phyloP scores from a whole-genome alignment of 306 rosid species.

The Lathyrus oleraceus region DNA sequence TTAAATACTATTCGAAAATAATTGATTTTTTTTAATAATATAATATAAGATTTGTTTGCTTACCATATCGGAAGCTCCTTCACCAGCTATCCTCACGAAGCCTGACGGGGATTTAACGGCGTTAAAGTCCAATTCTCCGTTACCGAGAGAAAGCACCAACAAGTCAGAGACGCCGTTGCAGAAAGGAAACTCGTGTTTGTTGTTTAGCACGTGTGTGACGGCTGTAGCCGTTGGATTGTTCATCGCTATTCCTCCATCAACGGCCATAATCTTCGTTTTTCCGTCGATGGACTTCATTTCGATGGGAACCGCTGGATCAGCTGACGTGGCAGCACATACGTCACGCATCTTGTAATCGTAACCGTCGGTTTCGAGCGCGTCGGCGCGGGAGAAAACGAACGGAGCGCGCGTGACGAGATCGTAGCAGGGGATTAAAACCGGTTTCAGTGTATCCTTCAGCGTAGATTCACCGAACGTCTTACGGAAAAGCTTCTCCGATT shows the following conservation, averaged over 20 bases:
- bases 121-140: slow-evolving; percentile 71
- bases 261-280: slow-evolving; percentile 71
- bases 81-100: slow-evolving; percentile 69
- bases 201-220: slow-evolving; percentile 86
- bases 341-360: slow-evolving; percentile 89
- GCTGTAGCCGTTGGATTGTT: slow-evolving; percentile 90
- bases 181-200: slow-evolving; percentile 88
- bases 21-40: not conserved
- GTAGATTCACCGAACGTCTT: slow-evolving; percentile 73
- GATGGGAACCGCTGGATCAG: slow-evolving; percentile 40
- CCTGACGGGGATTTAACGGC: slow-evolving; percentile 51
- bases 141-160: slow-evolving; percentile 79
- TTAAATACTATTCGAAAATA: not conserved
- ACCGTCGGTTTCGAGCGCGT: slow-evolving; percentile 86
- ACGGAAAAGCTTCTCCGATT: slow-evolving; percentile 58
- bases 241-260: slow-evolving; percentile 82
- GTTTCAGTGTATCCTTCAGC: slow-evolving; percentile 76
- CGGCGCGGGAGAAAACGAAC: slow-evolving; percentile 93
- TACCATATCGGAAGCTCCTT: slow-evolving; percentile 93
- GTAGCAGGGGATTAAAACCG: slow-evolving; percentile 89
- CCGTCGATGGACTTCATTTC: slow-evolving; percentile 66
- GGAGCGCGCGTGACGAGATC: slow-evolving; percentile 88
- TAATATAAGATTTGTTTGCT: slow-evolving; percentile 16
- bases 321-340: slow-evolving; percentile 76
- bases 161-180: slow-evolving; percentile 76